Evolutionary conservation across 805 yeast species (phyloP).

Genomic region (Lipomyces yamanashiensis): DNA sequence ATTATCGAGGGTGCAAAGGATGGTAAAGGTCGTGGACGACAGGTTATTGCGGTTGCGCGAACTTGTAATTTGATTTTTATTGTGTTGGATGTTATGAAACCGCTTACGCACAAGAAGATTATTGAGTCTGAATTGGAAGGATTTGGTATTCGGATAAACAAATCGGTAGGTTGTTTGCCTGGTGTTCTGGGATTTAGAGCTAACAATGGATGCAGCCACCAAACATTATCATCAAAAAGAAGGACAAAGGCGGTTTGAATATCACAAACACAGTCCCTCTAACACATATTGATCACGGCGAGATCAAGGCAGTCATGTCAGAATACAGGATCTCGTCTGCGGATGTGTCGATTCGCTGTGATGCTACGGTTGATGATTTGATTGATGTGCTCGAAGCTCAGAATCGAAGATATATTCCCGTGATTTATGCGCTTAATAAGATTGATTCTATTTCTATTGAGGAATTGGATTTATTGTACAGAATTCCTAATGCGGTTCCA

Average conservation of each 20-base stretch:
- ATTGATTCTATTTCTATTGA: conserved; percentile 93
- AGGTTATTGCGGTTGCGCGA: conserved; percentile 99
- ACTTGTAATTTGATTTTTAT: conserved; percentile 92
- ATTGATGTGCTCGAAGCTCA: conserved; percentile 92
- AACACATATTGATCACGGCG: conserved; percentile 89
- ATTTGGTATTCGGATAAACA: conserved; percentile 92
- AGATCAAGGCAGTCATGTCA: conserved; percentile 91
- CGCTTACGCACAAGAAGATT: conserved; percentile 89
- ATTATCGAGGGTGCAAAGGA: conserved; percentile 97
- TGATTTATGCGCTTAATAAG: conserved; percentile 90
- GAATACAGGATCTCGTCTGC: conserved; percentile 96
- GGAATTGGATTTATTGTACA: conserved; percentile 85
- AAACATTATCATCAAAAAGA: conserved; percentile 85
- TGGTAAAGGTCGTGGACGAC: conserved; percentile 98
- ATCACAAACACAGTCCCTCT: conserved; percentile 92
- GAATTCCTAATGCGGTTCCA: conserved; percentile 97
- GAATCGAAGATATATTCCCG: conserved; percentile 92
- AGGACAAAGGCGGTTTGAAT: conserved; percentile 94
- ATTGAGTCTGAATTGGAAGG: conserved; percentile 97
- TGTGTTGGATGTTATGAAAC: conserved; percentile 94
- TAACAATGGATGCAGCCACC: conserved; percentile 61
- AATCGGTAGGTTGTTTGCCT: conserved; percentile 40
- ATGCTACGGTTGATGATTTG: conserved; percentile 95
- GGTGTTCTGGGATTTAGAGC: neutral
- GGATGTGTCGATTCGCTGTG: conserved; percentile 94